Evolutionary conservation across 2,329 filamentous ascomycete species (phyloP).

Genomic region (Trichoderma pleuroti): DNA sequence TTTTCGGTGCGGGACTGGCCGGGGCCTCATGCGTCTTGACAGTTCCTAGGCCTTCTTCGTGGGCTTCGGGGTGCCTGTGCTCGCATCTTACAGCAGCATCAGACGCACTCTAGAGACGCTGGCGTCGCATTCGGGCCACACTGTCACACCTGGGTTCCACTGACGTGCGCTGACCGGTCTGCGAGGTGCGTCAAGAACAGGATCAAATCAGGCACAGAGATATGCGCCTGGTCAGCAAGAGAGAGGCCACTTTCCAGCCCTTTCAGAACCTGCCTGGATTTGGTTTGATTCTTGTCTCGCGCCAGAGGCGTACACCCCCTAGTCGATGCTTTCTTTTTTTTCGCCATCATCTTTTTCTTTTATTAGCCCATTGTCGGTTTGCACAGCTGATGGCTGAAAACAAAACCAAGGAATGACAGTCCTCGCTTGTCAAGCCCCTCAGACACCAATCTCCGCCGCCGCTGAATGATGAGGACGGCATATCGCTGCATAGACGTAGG

Average conservation of each 20-base stretch:
- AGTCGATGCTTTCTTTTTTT: background rate
- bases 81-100: background rate
- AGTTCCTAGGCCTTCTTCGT: background rate
- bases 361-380: background rate
- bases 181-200: background rate
- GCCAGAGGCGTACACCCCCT: background rate
- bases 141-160: background rate
- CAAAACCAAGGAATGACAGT: background rate
- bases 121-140: background rate
- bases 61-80: background rate
- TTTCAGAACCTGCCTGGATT: background rate
- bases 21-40: slow-evolving; percentile 2
- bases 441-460: background rate
- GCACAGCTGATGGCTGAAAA: background rate
- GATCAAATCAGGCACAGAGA: background rate
- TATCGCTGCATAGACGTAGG: background rate
- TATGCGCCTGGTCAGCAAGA: background rate
- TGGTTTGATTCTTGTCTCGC: background rate
- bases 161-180: slow-evolving; percentile 4
- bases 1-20: background rate
- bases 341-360: background rate
- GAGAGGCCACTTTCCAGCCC: background rate
- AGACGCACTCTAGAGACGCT: background rate
- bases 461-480: background rate
- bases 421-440: background rate